These are phyloP conservation scores for Geosmithia flava DNA, from an alignment of 2,329 filamentous ascomycete species.

Conservation along the genomic window DNA sequence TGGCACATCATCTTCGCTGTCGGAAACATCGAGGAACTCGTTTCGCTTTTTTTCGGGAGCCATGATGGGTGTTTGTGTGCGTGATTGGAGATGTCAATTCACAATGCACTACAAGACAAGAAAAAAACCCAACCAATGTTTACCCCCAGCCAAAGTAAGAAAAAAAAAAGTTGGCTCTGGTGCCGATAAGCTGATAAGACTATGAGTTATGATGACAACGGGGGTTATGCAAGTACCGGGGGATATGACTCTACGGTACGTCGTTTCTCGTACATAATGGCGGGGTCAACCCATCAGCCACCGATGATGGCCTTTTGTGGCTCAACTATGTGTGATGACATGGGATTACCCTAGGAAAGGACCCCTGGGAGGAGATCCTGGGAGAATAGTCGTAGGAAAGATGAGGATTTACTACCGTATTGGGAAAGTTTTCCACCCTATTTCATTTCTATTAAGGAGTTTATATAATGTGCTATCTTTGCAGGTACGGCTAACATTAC, in stretches of 20 bases:
- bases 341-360: too few species aligned
- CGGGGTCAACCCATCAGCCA: too few species aligned
- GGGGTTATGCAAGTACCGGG: background rate
- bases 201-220: background rate
- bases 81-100: background rate
- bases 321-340: too few species aligned
- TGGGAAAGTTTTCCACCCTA: too few species aligned
- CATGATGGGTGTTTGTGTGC: constrained; percentile 30
- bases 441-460: too few species aligned
- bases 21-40: constrained; percentile 51
- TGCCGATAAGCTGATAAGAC: constrained; percentile 1
- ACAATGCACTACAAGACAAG: background rate
- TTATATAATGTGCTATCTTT: background rate
- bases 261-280: too few species aligned
- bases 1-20: constrained; percentile 44
- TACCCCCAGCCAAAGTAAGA: background rate
- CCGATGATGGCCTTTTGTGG: too few species aligned
- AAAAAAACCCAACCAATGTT: too few species aligned
- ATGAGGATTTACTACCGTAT: too few species aligned
- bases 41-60: constrained; percentile 49
- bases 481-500: background rate
- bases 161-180: background rate
- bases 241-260: too few species aligned
- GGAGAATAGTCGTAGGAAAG: too few species aligned
- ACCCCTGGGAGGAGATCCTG: too few species aligned